Conservation (phyloP, 768 basidiomycete species). For the Trametes gibbosa region DNA sequence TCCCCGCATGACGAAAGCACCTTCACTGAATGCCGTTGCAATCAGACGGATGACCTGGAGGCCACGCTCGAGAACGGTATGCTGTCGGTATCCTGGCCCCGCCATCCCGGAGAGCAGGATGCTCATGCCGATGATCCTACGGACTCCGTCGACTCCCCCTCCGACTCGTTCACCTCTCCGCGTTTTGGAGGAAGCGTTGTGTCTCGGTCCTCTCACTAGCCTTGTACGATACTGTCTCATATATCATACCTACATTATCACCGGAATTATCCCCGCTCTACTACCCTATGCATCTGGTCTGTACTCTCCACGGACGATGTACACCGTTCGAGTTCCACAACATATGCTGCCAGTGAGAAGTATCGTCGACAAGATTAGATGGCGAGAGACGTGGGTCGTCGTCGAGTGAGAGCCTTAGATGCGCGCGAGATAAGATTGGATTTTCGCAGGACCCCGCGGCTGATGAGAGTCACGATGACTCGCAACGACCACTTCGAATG, state of each 20-base stretch:
- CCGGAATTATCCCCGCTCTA: neutral
- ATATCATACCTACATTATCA: neutral
- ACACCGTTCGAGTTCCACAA: neutral
- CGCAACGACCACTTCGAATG: conserved; percentile 30
- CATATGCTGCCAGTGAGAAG: neutral
- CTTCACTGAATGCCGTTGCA: neutral
- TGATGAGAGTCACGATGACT: conserved; percentile 18
- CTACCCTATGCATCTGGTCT: neutral
- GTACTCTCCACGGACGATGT: neutral
- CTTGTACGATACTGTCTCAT: neutral
- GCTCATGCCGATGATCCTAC: neutral
- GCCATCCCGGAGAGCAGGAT: conserved; percentile 8
- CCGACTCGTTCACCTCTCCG: neutral
- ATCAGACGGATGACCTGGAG: conserved; percentile 36
- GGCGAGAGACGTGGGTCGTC: neutral
- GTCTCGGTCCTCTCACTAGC: neutral
- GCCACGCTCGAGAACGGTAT: conserved; percentile 40
- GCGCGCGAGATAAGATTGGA: neutral
- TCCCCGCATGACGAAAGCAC: neutral
- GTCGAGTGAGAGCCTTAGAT: neutral
- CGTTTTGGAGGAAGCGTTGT: neutral
- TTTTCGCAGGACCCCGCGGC: neutral
- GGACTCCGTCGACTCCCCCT: neutral
- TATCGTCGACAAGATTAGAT: neutral
- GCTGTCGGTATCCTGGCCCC: conserved; percentile 41